phyloP scores from a whole-genome alignment of 140 eudicot genomes.

The Cichorium intybus region DNA sequence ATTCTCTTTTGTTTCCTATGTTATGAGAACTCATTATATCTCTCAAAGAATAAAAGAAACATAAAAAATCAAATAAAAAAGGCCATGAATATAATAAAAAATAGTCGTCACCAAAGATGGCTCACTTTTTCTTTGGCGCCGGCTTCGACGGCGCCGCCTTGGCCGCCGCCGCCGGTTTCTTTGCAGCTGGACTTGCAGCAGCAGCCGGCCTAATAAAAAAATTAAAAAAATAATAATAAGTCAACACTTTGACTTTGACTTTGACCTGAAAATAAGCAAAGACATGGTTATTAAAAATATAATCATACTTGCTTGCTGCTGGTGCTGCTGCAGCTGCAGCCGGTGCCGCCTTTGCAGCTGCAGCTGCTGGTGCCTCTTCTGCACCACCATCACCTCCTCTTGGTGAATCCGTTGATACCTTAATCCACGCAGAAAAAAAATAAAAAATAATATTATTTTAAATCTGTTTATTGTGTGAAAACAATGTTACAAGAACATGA shows the following conservation, averaged over 20 bases:
- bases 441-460: no score
- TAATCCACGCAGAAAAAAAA: background rate
- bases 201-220: slow-evolving; percentile 11
- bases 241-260: slow-evolving; percentile 10
- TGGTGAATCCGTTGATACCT: slow-evolving; percentile 23
- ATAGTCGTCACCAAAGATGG: background rate
- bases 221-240: background rate
- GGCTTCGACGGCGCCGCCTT: slow-evolving; percentile 15
- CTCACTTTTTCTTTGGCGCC: slow-evolving; percentile 17
- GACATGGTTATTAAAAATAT: background rate
- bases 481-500: no score
- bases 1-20: no score
- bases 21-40: background rate
- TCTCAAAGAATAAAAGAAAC: slow-evolving; percentile 6
- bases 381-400: slow-evolving; percentile 10
- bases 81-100: background rate
- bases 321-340: slow-evolving; percentile 20
- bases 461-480: background rate
- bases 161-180: slow-evolving; percentile 24
- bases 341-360: slow-evolving; percentile 13
- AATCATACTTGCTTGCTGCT: slow-evolving; percentile 18
- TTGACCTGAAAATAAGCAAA: slow-evolving; percentile 3
- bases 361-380: slow-evolving; percentile 5
- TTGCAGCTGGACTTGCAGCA: slow-evolving; percentile 1
- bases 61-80: background rate